Evolutionary conservation across 306 rosid species (phyloP).

Genomic region (Trifolium subterraneum): DNA sequence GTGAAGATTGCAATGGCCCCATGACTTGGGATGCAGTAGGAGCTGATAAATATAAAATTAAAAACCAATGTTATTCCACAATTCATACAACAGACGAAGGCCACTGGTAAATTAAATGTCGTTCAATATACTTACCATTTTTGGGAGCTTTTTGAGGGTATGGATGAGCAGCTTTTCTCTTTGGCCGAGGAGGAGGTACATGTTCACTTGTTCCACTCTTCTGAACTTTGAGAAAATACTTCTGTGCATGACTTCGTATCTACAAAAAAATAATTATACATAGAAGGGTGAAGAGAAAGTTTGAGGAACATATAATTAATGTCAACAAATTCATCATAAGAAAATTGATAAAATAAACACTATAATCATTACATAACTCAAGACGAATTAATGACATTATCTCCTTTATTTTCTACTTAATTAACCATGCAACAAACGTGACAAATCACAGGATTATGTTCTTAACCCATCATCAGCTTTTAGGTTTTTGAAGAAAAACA

Average conservation of each 20-base stretch:
- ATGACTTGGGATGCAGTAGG: constrained; percentile 52
- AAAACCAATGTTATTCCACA: constrained; percentile 25
- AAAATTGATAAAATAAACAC: constrained; percentile 35
- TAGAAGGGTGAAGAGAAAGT: background rate
- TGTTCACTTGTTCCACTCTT: constrained; percentile 89
- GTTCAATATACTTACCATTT: constrained; percentile 51
- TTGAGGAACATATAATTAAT: background rate
- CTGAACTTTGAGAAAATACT: constrained; percentile 93
- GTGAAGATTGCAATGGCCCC: constrained; percentile 61
- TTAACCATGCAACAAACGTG: background rate
- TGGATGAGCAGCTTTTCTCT: constrained; percentile 94
- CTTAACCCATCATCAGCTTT: background rate
- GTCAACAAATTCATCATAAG: background rate
- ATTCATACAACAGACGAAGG: constrained; percentile 19
- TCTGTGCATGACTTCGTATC: constrained; percentile 98
- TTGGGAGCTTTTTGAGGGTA: constrained; percentile 97
- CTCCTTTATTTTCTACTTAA: background rate
- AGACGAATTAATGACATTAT: constrained; percentile 2
- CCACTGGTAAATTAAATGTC: constrained; percentile 12
- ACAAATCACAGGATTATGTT: constrained; percentile 4
- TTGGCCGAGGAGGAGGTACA: constrained; percentile 97
- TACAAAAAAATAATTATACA: constrained; percentile 44
- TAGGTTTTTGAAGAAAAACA: background rate
- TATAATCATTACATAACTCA: constrained; percentile 18
- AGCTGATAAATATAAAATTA: constrained; percentile 49